Base-by-base conservation (phyloP, 345 rosid species). In the Iberis pinnata region DNA sequence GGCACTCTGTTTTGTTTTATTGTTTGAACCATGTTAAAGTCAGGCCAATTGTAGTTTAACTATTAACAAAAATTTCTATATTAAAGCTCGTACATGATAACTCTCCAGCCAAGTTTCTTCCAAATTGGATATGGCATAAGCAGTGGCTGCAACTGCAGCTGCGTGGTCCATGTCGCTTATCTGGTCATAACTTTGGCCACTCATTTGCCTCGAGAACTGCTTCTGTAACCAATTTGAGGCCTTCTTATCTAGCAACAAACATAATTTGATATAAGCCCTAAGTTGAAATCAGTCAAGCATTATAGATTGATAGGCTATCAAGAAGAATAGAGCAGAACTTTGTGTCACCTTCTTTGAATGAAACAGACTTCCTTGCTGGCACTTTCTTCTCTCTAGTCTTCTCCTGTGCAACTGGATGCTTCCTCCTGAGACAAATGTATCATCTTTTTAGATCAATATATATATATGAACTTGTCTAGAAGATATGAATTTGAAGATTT, bases 131-230 rank as follows among this genome's bases (percentile, higher is more conserved):
- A 67, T 53, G 49, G 71, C 71, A 39, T 60, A 67, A 46, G 71
- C 71, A 22, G 71, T 33, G 44, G 71, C 71, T 18, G 71, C 71
- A 60, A 67, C 57, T 22, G 71, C 71, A 40, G 46, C 57, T 46
- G 71, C 56, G 11, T 67, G 55, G 9, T 67, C 66, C 66, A 67
- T 46, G 18, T 67, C 66, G n/a, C 25, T 56, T 7, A 67, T 59
- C 5, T 50, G 56, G 32, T 67, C 66, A 60, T 60, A 60, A 17
- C 39, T 53, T 32, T 53, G 32, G 50, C n/a, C 61, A 8, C 61
- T 60, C 66, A 67, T 60, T 47, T 67, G 56, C 12, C 61, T 60
- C 8, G 56, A 67, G 56, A 67, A 59, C 18, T 67, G 71, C 61
- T 46, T 67, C 57, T 53, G 56, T 10, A 60, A 47, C 71, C 71